A percentile compares a stretch with the other conserved stretches of the same genome.
Evolutionary conservation across 2,329 filamentous ascomycete genomes (phyloP).

Genomic region (Magnaporthiopsis incrustans): DNA sequence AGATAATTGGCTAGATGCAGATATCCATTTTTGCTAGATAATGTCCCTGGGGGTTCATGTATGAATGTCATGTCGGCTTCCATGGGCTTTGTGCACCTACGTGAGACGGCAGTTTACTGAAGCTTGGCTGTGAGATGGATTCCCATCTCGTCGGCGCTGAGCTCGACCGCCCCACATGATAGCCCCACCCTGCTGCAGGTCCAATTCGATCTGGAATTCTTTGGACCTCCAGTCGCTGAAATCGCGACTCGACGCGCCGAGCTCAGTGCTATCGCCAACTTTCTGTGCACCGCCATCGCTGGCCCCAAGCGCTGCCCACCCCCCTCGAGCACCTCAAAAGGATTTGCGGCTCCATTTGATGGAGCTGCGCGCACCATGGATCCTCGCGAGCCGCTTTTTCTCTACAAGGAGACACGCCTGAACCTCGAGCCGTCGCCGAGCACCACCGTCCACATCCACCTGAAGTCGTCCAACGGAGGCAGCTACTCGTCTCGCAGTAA

Average conservation of each 20-base stretch:
- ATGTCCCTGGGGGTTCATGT: not conserved
- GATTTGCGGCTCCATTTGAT: conserved; percentile 30
- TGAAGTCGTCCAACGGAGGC: conserved; percentile 43
- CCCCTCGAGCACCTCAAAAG: not conserved
- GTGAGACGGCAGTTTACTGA: too few species aligned
- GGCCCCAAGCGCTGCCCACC: not conserved
- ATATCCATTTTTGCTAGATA: not conserved
- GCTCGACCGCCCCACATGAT: not conserved
- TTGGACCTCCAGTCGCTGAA: not conserved
- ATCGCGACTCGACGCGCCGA: conserved; percentile 3
- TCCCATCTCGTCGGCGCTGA: not conserved
- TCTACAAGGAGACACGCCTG: conserved; percentile 82
- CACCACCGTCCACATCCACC: conserved; percentile 62
- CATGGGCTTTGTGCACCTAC: too few species aligned
- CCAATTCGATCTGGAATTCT: not conserved
- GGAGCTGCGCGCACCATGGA: conserved; percentile 55
- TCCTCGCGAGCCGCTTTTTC: conserved; percentile 51
- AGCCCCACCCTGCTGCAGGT: not conserved
- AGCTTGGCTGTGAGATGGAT: too few species aligned
- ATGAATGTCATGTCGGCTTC: not conserved
- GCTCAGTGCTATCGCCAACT: not conserved
- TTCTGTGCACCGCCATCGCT: not conserved
- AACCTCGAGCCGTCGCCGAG: conserved; percentile 68
- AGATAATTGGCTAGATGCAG: not conserved
- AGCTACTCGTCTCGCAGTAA: conserved; percentile 20